Base-by-base conservation (phyloP, 305 asterid genomes). In the Fraxinus baroniana region DNA sequence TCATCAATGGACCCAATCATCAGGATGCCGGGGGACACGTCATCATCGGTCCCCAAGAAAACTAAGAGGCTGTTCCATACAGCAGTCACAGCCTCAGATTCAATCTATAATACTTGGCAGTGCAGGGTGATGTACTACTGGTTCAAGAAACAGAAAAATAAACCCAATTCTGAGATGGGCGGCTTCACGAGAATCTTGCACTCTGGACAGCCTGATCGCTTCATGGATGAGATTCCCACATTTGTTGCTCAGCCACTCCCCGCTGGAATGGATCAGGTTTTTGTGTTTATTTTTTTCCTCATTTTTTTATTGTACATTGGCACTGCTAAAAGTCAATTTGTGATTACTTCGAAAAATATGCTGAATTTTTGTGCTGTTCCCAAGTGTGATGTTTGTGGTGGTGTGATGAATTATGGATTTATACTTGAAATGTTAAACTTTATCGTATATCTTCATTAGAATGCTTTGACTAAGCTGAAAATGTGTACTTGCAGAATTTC, bases 51-150 rank as follows among this genome's bases (percentile, higher is more conserved):
- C 9, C 28, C 86, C 15, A 87, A 64, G 26, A 86, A 32, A 24
- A 83, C n/a, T 73, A 92, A 86, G 82, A 77, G 98, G 85, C 89
- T 94, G 44, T 95, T 95, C 86, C 99, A 95, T 77, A 94, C 97
- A 3, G 99, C 98, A 10, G 99, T 94, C 18, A 95, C 99, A 0
- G 76, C 99, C 41, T 94, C 98, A 70, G 97, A 93, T 82, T 95
- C 99, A 15, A 85, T 94, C 84, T 95, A 95, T 87, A 95, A 94
- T 87, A 94, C 99, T 60, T 95, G 99, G 99, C 99, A 95, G 94
- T 80, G 90, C 80, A 84, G 99, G 86, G 90, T 95, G 62, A 94
- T 94, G 99, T 95, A 94, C 78, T 95, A 95, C 84, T 95, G 99
- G 99, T 95, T 95, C 89, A 91, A 94, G 84, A 88, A 91, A 74